Evolutionary conservation across 495 filamentous ascomycete genomes (phyloP).

Genomic region (Talaromyces nanjingensis): DNA sequence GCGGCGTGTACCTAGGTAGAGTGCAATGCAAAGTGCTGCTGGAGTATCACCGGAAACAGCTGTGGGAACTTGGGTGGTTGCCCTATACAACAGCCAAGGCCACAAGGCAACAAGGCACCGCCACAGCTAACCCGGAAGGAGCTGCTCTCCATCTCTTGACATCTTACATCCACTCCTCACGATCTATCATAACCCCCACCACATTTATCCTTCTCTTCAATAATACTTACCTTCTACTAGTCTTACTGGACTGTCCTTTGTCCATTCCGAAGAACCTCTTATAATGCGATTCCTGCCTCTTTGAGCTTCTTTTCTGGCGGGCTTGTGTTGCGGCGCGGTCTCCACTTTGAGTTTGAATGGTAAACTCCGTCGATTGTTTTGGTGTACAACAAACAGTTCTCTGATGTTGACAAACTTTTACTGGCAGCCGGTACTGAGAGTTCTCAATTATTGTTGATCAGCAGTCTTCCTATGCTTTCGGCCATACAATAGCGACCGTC

Average conservation of each 20-base stretch:
- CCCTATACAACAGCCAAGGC: constrained; percentile 5
- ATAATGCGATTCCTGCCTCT: constrained; percentile 3
- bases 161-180: not conserved
- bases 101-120: not conserved
- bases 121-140: not conserved
- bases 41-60: not conserved
- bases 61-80: not conserved
- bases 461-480: not conserved
- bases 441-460: not conserved
- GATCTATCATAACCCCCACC: not conserved
- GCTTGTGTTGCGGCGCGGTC: constrained; percentile 1
- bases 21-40: not conserved
- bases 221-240: not conserved
- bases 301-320: not conserved
- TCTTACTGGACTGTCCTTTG: not conserved
- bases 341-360: constrained; percentile 5
- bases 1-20: not conserved
- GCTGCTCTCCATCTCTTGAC: not conserved
- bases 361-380: constrained; percentile 1
- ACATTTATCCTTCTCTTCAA: not conserved
- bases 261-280: not conserved
- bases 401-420: not conserved
- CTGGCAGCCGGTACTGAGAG: not conserved
- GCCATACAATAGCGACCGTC: not conserved
- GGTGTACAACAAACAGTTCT: not conserved